Evolutionary conservation across 2,329 filamentous ascomycete species (phyloP), one percentile per base, ranked within the genome.

Genomic region (Chaetomiaceae sp.): DNA sequence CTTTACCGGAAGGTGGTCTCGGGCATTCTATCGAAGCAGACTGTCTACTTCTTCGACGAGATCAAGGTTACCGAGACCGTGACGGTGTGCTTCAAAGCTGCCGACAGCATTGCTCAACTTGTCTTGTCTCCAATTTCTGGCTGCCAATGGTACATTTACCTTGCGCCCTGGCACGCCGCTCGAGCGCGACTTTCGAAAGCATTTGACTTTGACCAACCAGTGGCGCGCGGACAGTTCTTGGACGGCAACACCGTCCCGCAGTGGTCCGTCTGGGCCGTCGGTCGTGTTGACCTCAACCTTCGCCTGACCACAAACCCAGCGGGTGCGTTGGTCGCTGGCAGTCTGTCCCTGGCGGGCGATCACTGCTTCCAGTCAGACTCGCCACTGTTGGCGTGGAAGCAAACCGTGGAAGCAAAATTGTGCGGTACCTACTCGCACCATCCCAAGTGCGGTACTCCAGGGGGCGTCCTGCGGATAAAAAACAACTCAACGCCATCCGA

Each of bases 41-140:
- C 20, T 2, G 9, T 36, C 8, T 56, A 52, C 29, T 53, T 51
- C 30, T 42, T 53, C 5, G 43, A 43, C 22, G 45, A 44, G 2
- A 53, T 56, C 50, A 52, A 52, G 33, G 36, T 50, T 17, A 53
- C 50, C 30, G 50, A 55, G 35, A 43, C 37, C 1, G 49, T 55
- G 10, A 53, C 49, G 5, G 47, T 53, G 15, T 49, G 36, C 14
- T 56, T 53, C 47, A 55, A 49, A 20, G 35, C 45, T 14, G 8
- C 14, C 27, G 12, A 46, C 29, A 53, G 45, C 43, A 33, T 48
- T 14, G 52, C 52, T 10, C 50, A 46, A n/a, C 47, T 56, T 1
- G 50, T 55, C 11, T 14, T 56, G 24, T 33, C 42, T 4, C 20
- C 45, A 4, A 35, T 40, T 6, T 41, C 24, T 0, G 27, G 4